Evolutionary conservation across 2,329 filamentous ascomycete species (phyloP), one percentile per base, ranked within the genome.

Genomic region (Colletotrichum liriopes): DNA sequence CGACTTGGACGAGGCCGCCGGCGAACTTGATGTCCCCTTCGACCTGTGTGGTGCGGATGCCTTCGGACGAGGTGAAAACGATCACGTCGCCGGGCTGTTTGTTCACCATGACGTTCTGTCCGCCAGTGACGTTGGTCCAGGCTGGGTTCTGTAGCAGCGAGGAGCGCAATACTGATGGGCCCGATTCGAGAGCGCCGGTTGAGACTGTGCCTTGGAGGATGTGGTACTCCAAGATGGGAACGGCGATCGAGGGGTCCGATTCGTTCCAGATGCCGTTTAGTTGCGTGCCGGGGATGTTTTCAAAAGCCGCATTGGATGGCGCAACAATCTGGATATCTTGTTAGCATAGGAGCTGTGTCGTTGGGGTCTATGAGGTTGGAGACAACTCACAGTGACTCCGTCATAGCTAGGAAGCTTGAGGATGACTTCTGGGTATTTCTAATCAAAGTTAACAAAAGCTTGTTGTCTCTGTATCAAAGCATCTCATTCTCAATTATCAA

Each of bases 211-310:
- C 86, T 62, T 86, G 83, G 35, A 92, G 82, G 62, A 92, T 86
- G 80, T 93, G 91, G 79, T 93, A 93, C 62, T 86, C 81, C 6
- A 93, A 84, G 41, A 92, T 84, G 43, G 81, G 79, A n/a, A 84
- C 79, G 4, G 84, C 81, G 11, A 88, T 82, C 49, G 82, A 80
- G 61, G 80, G 77, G 75, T 87, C 79, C 6, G 88, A 82, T 11
- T 82, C 78, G 11, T 84, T 80, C 78, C 83, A 86, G n/a, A 88
- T 76, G 62, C 84, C 84, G 35, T 82, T 81, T 47, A 90, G 80
- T 12, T 84, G 82, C n/a, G 85, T 86, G 74, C 85, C 88, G 12
- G 84, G 84, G 62, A 90, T 88, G 64, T 85, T 83, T 23, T 86
- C 82, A 80, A 92, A 91, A 20, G 89, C 89, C 2, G 83, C 82